Conservation (phyloP, 2,329 filamentous ascomycete species). For the Chaetomiaceae sp. region DNA sequence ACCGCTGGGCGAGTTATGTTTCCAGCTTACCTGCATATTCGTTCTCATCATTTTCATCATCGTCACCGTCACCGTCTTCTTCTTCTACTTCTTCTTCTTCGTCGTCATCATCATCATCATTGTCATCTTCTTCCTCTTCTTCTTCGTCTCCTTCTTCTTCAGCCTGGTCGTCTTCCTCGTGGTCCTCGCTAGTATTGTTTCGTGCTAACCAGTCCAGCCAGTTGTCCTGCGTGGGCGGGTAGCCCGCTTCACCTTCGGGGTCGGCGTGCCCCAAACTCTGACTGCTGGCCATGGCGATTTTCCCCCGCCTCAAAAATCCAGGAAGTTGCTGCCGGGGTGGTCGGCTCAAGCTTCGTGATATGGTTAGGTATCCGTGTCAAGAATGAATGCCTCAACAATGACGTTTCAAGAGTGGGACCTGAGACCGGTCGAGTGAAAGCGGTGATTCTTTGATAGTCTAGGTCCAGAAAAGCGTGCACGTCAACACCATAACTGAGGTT, state of each 20-base stretch:
- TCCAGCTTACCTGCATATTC: conserved; percentile 16
- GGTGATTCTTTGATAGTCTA: too few relatives aligned
- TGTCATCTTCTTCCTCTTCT: conserved; percentile 28
- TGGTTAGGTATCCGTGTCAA: too few relatives aligned
- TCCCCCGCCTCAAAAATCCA: too few relatives aligned
- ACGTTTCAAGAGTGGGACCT: neutral
- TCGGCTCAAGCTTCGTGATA: too few relatives aligned
- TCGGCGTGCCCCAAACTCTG: neutral
- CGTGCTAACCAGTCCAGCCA: conserved; percentile 1
- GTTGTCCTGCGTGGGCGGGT: neutral
- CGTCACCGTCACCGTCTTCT: too few relatives aligned
- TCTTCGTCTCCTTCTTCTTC: conserved; percentile 24
- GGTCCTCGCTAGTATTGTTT: conserved; percentile 26
- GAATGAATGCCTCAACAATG: too few relatives aligned
- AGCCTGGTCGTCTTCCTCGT: conserved; percentile 26
- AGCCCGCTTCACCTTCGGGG: neutral
- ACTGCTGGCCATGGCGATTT: neutral
- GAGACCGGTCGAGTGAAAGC: neutral
- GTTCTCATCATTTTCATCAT: conserved; percentile 22
- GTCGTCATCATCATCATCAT: conserved; percentile 13
- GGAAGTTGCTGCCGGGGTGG: too few relatives aligned
- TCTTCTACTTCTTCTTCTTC: too few relatives aligned
- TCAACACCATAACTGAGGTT: too few relatives aligned
- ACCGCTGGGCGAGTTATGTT: neutral
- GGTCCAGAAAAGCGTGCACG: neutral